These are phyloP conservation scores for Oemleria cerasiformis DNA, from an alignment of 306 rosid genomes.

Conservation along the genomic window DNA sequence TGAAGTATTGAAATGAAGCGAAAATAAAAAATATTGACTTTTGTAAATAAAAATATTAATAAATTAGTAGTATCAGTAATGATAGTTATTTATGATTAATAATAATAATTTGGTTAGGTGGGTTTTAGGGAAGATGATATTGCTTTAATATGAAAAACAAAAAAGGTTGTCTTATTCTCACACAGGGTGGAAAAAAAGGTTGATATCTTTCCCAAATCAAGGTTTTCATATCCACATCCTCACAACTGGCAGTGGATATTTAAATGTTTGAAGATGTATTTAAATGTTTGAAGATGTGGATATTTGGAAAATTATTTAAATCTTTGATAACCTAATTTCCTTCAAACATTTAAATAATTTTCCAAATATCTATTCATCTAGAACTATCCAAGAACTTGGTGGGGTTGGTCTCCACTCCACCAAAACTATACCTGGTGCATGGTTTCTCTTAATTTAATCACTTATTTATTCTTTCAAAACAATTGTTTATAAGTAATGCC, in stretches of 20 bases:
- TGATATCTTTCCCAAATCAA: neutral
- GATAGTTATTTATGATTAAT: neutral
- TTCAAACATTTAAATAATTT: neutral
- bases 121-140: neutral
- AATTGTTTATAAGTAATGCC: neutral
- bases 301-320: too few relatives aligned
- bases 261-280: too few relatives aligned
- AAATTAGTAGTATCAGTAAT: too few relatives aligned
- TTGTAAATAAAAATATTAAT: too few relatives aligned
- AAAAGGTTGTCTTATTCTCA: constrained; percentile 13
- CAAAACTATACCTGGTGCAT: neutral
- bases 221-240: constrained; percentile 22
- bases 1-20: too few relatives aligned
- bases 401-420: neutral
- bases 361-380: neutral
- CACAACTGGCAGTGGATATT: neutral
- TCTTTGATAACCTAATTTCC: neutral
- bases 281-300: too few relatives aligned
- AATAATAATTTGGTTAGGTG: neutral
- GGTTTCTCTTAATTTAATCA: neutral
- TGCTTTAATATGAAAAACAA: neutral
- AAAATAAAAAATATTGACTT: too few relatives aligned
- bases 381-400: neutral
- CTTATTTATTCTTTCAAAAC: neutral
- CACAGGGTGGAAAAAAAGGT: neutral